phyloP scores from a whole-genome alignment of 306 rosid genomes.

The Canavalia gladiata region DNA sequence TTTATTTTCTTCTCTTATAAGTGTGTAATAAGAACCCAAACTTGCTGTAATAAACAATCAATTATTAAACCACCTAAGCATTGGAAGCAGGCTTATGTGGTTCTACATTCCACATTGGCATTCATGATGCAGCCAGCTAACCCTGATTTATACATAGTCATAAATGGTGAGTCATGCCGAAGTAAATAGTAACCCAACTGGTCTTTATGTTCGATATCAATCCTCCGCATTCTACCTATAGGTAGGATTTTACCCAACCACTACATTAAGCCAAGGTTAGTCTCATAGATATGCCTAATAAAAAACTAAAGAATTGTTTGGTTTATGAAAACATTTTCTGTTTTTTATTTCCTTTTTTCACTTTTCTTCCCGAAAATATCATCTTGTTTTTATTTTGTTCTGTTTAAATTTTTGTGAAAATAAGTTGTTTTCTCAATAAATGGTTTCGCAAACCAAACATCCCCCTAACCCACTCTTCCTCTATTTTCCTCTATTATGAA shows the following conservation, averaged over 20 bases:
- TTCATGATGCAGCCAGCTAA: not conserved
- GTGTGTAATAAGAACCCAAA: not conserved
- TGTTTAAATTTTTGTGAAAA: too few species aligned
- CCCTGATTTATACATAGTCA: not conserved
- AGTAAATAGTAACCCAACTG: not conserved
- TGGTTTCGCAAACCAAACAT: too few species aligned
- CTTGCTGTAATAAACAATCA: not conserved
- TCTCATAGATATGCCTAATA: not conserved
- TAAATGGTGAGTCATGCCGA: not conserved
- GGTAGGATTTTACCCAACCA: not conserved
- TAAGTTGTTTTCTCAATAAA: too few species aligned
- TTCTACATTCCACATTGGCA: not conserved
- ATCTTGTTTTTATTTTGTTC: too few species aligned
- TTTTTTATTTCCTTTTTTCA: too few species aligned
- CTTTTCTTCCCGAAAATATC: too few species aligned
- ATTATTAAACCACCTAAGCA: slow-evolving; percentile 23
- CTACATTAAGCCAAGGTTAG: not conserved
- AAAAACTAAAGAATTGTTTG: not conserved
- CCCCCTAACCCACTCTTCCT: not conserved
- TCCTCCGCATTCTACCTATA: not conserved
- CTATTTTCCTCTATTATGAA: not conserved
- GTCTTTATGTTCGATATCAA: not conserved
- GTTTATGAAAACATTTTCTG: too few species aligned
- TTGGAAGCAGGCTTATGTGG: not conserved
- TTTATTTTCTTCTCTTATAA: not conserved